Evolutionary conservation across 1,284 basidiomycete genomes (phyloP), one percentile per base, ranked within the genome.

Genomic region (Psilocybe mexicana): DNA sequence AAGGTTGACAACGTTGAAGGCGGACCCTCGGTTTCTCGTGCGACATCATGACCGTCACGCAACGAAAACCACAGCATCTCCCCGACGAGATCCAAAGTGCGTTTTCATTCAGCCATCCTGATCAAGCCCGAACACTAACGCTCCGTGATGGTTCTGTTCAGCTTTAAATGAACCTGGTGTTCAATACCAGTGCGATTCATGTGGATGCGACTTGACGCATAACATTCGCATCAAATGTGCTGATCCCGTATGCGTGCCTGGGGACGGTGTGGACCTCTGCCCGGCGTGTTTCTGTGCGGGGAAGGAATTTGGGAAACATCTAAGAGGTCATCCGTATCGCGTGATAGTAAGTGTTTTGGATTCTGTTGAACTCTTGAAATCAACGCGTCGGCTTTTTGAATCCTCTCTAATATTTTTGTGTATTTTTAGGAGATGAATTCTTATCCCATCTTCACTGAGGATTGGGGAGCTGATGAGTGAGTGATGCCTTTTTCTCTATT

Each of bases 391-490:
- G 58, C 46, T 28, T 25, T 11, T 43, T 30, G 52, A 60, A 40
- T 43, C 14, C 51, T 49, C 36, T 53, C 57, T 50, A 62, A 48
- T n/a, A 23, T 45, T 44, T 44, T n/a, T 52, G 42, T 14, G 28
- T 43, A 55, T 43, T 14, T 54, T 24, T 71, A 98, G 93, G 95
- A 97, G 78, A 85, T 97, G 67, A 93, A 96, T 70, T 94, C 94
- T 6, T 94, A 96, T 72, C 96, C 96, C 3, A 97, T 99, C 68
- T 97, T 98, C 68, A 85, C 87, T 11, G 87, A 92, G 60, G 94
- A 97, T 70, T 99, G 96, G 96, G 96, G 96, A 36, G 97, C 96
- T 7, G 96, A 99, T 74, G 96, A 99, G 90, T 93, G 68, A 72
- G 86, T 77, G 23, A 33, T 58, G 53, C 49, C 57, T 54, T 40